phyloP scores from a whole-genome alignment of 2,329 filamentous ascomycete species.

The Penicillium frequentans region DNA sequence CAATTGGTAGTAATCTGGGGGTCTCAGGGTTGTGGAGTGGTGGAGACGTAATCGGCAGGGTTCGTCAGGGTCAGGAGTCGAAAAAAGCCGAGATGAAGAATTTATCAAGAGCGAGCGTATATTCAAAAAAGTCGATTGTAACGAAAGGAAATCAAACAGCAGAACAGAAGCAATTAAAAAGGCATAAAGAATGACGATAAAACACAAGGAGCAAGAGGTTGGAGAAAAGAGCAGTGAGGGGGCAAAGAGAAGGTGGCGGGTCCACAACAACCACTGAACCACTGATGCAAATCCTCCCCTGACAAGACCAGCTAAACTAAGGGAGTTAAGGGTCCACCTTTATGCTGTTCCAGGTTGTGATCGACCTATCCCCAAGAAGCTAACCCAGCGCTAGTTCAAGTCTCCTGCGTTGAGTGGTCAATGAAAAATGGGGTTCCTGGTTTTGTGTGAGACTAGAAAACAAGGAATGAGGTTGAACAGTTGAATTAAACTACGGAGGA shows the following conservation, averaged over 20 bases:
- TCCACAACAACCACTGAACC: background rate
- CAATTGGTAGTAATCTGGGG: background rate
- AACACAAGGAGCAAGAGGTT: constrained; percentile 1
- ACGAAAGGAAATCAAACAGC: background rate
- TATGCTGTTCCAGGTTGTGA: constrained; percentile 6
- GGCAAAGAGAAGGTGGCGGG: constrained; percentile 1
- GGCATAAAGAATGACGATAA: background rate
- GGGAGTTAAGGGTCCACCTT: constrained; percentile 2
- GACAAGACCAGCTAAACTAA: constrained; percentile 7
- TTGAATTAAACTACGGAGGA: background rate
- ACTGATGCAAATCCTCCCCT: constrained; percentile 12
- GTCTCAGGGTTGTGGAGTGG: background rate
- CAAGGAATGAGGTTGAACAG: background rate
- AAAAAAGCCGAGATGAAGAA: background rate
- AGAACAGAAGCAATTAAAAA: background rate
- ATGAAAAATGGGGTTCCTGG: background rate
- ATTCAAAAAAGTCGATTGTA: background rate
- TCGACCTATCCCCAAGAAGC: constrained; percentile 5
- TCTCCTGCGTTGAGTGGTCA: background rate
- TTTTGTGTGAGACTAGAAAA: background rate
- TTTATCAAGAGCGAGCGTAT: background rate
- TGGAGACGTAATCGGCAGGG: background rate
- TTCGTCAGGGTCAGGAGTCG: background rate
- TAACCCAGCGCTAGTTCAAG: constrained; percentile 7
- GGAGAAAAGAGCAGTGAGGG: constrained; percentile 8